Evolutionary conservation across 179 eudicot species (phyloP).

Genomic region (Patellifolia procumbens): DNA sequence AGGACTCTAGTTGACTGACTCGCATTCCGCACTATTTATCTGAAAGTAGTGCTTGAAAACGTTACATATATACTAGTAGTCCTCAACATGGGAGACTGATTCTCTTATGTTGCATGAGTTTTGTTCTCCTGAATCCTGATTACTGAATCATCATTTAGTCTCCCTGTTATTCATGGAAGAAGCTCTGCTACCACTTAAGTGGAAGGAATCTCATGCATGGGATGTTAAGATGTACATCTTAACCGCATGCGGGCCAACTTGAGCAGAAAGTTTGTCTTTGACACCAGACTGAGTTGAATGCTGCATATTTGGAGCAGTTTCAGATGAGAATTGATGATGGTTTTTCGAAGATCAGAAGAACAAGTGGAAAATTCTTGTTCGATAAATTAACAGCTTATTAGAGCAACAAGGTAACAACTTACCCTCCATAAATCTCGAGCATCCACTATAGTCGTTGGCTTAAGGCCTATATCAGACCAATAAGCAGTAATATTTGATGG

Average conservation of each 20-base stretch:
- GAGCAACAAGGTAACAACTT: conserved; percentile 14
- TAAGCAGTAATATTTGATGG: conserved; percentile 49
- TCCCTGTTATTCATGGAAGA: neutral
- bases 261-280: conserved; percentile 40
- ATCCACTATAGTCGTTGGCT: conserved; percentile 35
- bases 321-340: too few relatives aligned
- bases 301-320: conserved; percentile 31
- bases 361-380: neutral
- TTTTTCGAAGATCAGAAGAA: neutral
- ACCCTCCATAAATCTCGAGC: conserved; percentile 78
- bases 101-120: neutral
- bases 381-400: neutral
- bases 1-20: neutral
- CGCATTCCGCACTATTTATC: neutral
- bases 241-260: conserved; percentile 48
- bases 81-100: neutral
- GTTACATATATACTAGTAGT: neutral
- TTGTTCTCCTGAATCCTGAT: neutral
- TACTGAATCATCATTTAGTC: neutral
- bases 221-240: conserved; percentile 67
- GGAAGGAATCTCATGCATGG: neutral
- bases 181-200: neutral
- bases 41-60: neutral
- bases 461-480: conserved; percentile 59
- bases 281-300: conserved; percentile 39